Base-by-base conservation (phyloP, 176 grass and related monocot genomes). In the Pharus latifolius region DNA sequence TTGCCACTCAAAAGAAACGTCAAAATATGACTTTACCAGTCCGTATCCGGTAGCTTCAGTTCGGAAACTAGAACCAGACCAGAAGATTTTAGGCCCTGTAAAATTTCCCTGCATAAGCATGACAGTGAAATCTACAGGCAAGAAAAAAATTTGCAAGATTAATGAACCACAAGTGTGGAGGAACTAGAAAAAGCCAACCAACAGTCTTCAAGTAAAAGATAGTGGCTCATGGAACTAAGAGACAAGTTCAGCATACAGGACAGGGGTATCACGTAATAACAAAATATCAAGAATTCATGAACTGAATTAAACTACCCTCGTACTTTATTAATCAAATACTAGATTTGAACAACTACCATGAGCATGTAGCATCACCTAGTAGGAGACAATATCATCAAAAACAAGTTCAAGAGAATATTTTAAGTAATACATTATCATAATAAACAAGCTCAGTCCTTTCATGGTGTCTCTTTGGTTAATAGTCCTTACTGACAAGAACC, bases 11-110 rank as follows among this genome's bases (percentile, higher is more conserved):
- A 70, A 61, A n/a, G 22, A 78, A 56, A 60, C 49, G 19, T 60
- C 54, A 79, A 84, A 52, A 63, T 37, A 65, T 53, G 58, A 80
- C 57, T 26, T 64, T 87, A 99, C 96, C 84, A 99, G 67, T 43
- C 96, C 90, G n/a, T 99, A 99, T 76, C 96, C 96, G 79, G 96
- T 99, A 76, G 96, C 90, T 81, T 99, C 96, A 65, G 96, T 99
- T 50, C 87, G 79, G 65, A 99, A 91, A 84, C 96, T 99, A 83
- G 90, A 99, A 79, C 96, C 96, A 65, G 90, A 94, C 90, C 96
- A 99, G 84, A 86, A 94, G 33, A 99, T 88, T 81, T 94, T 99
- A 76, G 96, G 96, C 71, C 96, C 96, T 88, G 84, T 94, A 91
- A 99, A 99, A 88, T 87, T 99, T 76, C 90, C 95, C 96, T 99